Conservation (phyloP, 148 eudicot genomes). For the Fallopia convolvulus region DNA sequence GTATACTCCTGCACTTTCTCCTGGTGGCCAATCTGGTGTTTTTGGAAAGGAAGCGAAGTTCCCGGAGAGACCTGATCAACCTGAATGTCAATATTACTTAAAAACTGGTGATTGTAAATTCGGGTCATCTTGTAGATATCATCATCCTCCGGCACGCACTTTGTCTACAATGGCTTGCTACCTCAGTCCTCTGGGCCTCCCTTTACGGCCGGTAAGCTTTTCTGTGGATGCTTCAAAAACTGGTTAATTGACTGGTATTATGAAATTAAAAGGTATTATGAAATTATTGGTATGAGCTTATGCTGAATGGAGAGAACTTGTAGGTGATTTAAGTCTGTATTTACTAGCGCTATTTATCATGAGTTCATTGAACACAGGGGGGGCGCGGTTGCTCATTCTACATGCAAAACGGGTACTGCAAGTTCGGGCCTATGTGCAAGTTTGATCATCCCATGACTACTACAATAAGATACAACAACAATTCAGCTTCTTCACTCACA, state of each 20-base stretch:
- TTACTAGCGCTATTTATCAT: too few species aligned
- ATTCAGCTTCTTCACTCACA: slow-evolving; percentile 52
- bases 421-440: slow-evolving; percentile 73
- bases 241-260: too few species aligned
- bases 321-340: too few species aligned
- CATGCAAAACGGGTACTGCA: slow-evolving; percentile 66
- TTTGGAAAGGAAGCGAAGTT: slow-evolving; percentile 34
- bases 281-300: too few species aligned
- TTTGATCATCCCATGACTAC: slow-evolving; percentile 72
- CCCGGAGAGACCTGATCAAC: slow-evolving; percentile 75
- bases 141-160: slow-evolving; percentile 75
- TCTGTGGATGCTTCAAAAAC: not conserved
- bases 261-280: too few species aligned
- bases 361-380: slow-evolving; percentile 37
- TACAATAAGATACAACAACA: slow-evolving; percentile 55
- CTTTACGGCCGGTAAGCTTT: slow-evolving; percentile 84
- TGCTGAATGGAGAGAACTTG: too few species aligned
- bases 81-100: slow-evolving; percentile 73
- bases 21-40: slow-evolving; percentile 35
- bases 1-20: slow-evolving; percentile 35
- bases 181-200: slow-evolving; percentile 69
- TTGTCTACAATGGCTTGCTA: slow-evolving; percentile 33
- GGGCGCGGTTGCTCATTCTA: slow-evolving; percentile 68
- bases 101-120: slow-evolving; percentile 85
- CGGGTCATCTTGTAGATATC: slow-evolving; percentile 67